Percentiles rank a stretch among this genome's conserved stretches.
Conservation (phyloP, 108 stramenopile species). For the Cyclotella distinguenda region DNA sequence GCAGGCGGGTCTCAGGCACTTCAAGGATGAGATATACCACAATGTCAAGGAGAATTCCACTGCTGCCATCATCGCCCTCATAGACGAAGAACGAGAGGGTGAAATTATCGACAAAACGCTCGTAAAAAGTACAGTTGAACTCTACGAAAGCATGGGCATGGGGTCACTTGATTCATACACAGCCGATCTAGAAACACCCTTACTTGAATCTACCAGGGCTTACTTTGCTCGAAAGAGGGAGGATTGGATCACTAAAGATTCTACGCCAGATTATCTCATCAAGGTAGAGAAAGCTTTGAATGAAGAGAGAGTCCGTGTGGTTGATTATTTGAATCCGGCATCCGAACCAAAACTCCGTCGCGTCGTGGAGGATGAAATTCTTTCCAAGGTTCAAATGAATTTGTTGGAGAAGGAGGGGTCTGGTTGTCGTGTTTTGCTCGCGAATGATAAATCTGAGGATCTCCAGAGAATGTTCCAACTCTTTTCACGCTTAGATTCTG, state of each 20-base stretch:
- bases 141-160: constrained; percentile 98
- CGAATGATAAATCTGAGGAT: constrained; percentile 96
- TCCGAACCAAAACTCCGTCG: constrained; percentile 90
- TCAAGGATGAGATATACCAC: constrained; percentile 94
- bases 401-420: constrained; percentile 97
- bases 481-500: constrained; percentile 91
- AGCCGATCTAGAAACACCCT: constrained; percentile 87
- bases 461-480: constrained; percentile 96
- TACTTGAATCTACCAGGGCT: constrained; percentile 86
- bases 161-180: constrained; percentile 90
- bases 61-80: constrained; percentile 86
- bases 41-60: constrained; percentile 89
- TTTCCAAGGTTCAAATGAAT: constrained; percentile 90
- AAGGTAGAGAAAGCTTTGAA: constrained; percentile 94
- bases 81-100: constrained; percentile 94
- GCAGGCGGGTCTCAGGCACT: constrained; percentile 88
- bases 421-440: constrained; percentile 93
- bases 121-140: constrained; percentile 92
- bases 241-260: constrained; percentile 95
- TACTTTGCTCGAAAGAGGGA: constrained; percentile 92
- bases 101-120: constrained; percentile 93
- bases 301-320: constrained; percentile 87
- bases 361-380: constrained; percentile 93
- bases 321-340: constrained; percentile 88
- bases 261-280: constrained; percentile 95